A percentile compares a stretch with the other conserved stretches of the same genome.
These are phyloP conservation scores for Beta vulgaris DNA, from an alignment of 148 eudicot species.

Conservation along the genomic window DNA sequence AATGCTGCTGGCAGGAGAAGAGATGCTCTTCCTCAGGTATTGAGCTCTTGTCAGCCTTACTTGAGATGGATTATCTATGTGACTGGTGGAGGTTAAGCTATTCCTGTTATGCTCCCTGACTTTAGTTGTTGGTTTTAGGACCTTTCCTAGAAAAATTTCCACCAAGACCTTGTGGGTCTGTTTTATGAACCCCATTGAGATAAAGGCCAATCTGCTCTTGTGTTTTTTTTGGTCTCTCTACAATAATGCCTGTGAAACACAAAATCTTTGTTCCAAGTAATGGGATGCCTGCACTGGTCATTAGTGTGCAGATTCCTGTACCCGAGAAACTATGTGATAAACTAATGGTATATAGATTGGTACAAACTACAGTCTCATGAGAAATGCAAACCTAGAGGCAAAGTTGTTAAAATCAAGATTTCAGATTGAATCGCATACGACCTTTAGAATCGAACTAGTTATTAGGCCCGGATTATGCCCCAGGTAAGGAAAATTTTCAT, in stretches of 20 bases:
- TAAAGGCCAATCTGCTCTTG: background rate
- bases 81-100: conserved; percentile 3
- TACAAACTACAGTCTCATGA: background rate
- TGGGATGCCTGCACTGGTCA: background rate
- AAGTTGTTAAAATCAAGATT: too few species aligned
- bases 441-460: too few species aligned
- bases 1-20: conserved; percentile 95
- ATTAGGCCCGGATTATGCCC: too few species aligned
- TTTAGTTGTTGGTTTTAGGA: background rate
- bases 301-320: background rate
- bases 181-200: background rate
- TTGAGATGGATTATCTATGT: background rate
- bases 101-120: background rate
- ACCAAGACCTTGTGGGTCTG: background rate
- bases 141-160: background rate
- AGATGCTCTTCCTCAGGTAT: conserved; percentile 95
- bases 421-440: too few species aligned
- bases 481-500: too few species aligned
- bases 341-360: background rate
- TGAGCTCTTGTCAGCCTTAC: conserved; percentile 11
- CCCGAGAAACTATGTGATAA: background rate
- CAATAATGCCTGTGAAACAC: background rate
- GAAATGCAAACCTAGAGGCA: background rate
- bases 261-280: background rate
- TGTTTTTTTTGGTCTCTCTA: background rate